Evolutionary conservation across 169 alveolate species (phyloP), one percentile per base, ranked within the genome.

Genomic region (Condylostoma magnum): DNA sequence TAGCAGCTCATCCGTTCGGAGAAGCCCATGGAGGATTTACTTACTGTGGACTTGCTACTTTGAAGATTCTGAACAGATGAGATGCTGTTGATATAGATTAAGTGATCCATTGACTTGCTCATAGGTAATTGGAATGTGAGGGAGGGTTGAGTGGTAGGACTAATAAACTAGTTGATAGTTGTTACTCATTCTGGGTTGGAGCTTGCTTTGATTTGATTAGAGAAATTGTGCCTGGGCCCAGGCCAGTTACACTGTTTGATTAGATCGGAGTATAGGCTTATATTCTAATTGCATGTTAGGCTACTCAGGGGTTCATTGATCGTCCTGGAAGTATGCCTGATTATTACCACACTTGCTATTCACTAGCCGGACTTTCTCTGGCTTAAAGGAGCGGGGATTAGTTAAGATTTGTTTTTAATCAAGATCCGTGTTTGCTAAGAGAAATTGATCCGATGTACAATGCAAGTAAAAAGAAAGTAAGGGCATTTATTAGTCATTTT

Each of bases 1-100:
- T 95, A 47, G 90, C 97, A 3, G 96, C 98, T 25, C 97, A 89
- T 53, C 97, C 97, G 8, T 85, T 51, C 73, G 95, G 96, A 48
- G 99, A 97, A 83, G 96, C 99, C 30, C 99, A 97, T 85, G 99
- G 99, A 10, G 99, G 99, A 6, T 96, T 94, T 83, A 91, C 99
- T 15, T 97, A 86, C 86, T 97, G 99, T 81, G 99, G 97, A 15
- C 83, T 94, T n/a, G 98, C 99, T 53, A 92, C 97, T 10, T 81
- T 97, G 69, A 76, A 84, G 25, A 71, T 96, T 34, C 63, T 97
- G 51, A 89, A 91, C 36, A 77, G 85, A 65, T 67, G 92, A 55
- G 79, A 95, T 67, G 79, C 78, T 54, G 65, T 97, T 48, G 96
- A 97, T 85, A 53, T 87, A 22, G 90, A 89, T 30, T 83, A 90